Conservation (phyloP, 75 land plant genomes). For the Chamaecyparis obtusa region DNA sequence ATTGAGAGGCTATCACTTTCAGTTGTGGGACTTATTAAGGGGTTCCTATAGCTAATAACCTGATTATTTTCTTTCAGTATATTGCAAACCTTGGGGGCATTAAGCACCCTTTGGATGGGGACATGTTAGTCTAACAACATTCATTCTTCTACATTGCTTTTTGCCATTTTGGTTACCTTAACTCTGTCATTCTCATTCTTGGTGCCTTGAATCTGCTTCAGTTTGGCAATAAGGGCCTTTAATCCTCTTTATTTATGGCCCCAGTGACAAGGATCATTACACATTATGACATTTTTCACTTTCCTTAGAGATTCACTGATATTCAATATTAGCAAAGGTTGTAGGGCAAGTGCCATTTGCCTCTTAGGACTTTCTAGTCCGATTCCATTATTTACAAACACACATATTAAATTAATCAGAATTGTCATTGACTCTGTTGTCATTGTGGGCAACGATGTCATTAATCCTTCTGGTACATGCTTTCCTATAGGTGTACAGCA, state of each 20-base stretch:
- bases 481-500: neutral
- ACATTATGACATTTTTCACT: neutral
- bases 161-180: neutral
- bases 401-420: too few species aligned
- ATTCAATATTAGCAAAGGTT: neutral
- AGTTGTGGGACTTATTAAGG: neutral
- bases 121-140: neutral
- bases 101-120: neutral
- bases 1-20: neutral
- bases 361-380: neutral
- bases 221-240: neutral
- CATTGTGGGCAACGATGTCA: too few species aligned
- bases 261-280: neutral
- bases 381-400: neutral
- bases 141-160: neutral
- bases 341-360: neutral
- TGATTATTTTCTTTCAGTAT: neutral
- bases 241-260: neutral
- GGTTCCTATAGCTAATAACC: neutral
- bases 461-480: neutral
- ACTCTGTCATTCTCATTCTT: neutral
- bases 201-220: neutral
- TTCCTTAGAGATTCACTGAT: neutral
- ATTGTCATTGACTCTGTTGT: too few species aligned
- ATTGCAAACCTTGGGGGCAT: neutral